These are phyloP conservation scores for Ophiostoma tasmaniense DNA, from an alignment of 2,329 filamentous ascomycete species.

Conservation along the genomic window DNA sequence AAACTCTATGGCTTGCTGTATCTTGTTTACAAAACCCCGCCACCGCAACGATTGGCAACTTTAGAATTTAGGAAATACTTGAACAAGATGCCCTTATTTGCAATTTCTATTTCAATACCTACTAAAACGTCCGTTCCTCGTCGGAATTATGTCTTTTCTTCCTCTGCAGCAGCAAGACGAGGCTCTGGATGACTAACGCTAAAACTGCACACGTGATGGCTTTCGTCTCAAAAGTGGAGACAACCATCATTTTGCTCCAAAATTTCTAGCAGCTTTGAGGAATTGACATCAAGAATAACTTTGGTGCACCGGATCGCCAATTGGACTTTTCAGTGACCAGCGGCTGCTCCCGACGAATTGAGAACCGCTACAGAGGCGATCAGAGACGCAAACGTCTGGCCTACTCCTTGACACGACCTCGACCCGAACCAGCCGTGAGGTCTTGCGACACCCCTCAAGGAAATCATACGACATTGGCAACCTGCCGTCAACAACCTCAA, in stretches of 20 bases:
- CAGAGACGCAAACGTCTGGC: background rate
- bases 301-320: background rate
- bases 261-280: background rate
- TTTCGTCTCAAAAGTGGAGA: background rate
- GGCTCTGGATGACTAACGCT: conserved; percentile 2
- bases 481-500: background rate
- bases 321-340: background rate
- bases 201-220: background rate
- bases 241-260: background rate
- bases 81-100: too few relatives aligned
- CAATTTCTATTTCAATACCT: too few relatives aligned
- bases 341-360: background rate
- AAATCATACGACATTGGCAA: background rate
- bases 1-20: background rate
- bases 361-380: background rate
- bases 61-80: background rate
- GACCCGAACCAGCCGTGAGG: background rate
- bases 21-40: background rate
- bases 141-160: background rate
- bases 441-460: background rate
- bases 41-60: background rate
- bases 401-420: background rate
- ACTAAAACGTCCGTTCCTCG: too few relatives aligned
- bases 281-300: background rate
- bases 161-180: background rate